phyloP scores from a whole-genome alignment of 176 grass and related monocot genomes.

The sorghum (Sorghum bicolor) region Sorghum_bicolor_NCBIv3 NC_012871.2:5013501-5014000 shows the following conservation, averaged over 20 bases:
- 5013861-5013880: not conserved
- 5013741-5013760: not conserved
- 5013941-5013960: too few species aligned
- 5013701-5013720: not conserved
- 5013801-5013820: not conserved
- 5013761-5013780: not conserved
- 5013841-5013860: not conserved
- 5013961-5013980: too few species aligned
- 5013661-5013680: conserved; percentile 3
- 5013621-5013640: not conserved
- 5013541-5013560: conserved; percentile 1
- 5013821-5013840: not conserved
- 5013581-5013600: not conserved
- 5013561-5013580: not conserved
- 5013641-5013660: not conserved
- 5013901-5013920: not conserved
- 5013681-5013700: not conserved
- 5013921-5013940: too few species aligned
- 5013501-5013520: conserved; percentile 2
- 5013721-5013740: not conserved
- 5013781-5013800: not conserved
- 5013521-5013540: not conserved
- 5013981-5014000: not conserved
- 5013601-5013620: not conserved
- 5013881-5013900: not conserved